Base-by-base conservation (phyloP, 2,329 filamentous ascomycete species). In the Aureobasidium sp. region DNA sequence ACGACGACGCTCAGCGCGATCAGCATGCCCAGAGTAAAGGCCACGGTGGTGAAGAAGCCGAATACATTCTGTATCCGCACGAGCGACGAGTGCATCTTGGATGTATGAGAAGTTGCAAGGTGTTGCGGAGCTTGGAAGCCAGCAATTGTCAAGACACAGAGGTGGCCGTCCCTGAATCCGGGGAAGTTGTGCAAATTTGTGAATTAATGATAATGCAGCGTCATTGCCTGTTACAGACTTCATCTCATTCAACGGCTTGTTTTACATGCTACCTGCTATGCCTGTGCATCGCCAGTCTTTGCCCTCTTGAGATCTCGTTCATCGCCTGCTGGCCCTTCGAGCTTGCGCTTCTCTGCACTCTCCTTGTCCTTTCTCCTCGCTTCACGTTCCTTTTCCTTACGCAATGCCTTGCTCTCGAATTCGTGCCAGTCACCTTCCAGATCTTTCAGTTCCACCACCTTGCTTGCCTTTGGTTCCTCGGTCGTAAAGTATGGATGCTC, bases 391-490 rank as follows among this genome's bases (percentile, higher is more conserved):
- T 91, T 93, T 74, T 97, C 92, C 68, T 94, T 94, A 36, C 94
- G 83, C 29, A 96, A 80, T 17, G 91, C 92, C 77, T 99, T 99
- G 62, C 91, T 96, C 77, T 99, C 94, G 70, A 97, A 96, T 73
- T 99, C 94, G 72, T 99, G 94, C 94, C 94, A 99, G 69, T 99
- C 94, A 25, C 94, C 94, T 68, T 94, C 85, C 34, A 99, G 82
- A 53, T 87, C 80, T 64, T 87, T 86, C 55, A 99, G 82, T 86
- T 96, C 92, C 66, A 87, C 79, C 44, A 91, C 90, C 70, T 95
- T 90, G 70, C 83, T 84, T 25, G 92, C 81, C 61, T 79, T 75
- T 20, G 94, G 93, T 67, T 90, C 86, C 75, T 99, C 94, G 41
- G 81, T 81, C 5, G 84, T 87, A 71, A 99, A 99, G 77, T 99